Evolutionary conservation across 2,329 filamentous ascomycete species (phyloP).

Genomic region (Tolypocladium tropicale): DNA sequence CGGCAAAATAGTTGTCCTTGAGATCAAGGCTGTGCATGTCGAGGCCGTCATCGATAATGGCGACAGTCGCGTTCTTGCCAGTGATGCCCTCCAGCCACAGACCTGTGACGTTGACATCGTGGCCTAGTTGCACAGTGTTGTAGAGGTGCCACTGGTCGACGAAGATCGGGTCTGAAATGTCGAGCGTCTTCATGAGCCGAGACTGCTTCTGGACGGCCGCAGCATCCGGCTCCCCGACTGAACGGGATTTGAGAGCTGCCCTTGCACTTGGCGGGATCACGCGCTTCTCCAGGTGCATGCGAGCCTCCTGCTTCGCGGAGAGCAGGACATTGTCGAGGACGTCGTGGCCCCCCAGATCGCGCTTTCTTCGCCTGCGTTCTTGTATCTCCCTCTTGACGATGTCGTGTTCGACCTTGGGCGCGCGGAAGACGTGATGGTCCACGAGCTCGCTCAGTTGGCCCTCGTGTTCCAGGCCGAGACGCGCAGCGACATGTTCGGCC

Average conservation of each 20-base stretch:
- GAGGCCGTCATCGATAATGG: constrained; percentile 90
- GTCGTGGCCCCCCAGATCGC: constrained; percentile 40
- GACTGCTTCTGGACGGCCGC: constrained; percentile 47
- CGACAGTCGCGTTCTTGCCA: constrained; percentile 78
- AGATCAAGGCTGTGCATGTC: constrained; percentile 94
- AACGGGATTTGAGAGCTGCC: constrained; percentile 12
- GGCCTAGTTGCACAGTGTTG: constrained; percentile 69
- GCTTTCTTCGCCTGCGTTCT: constrained; percentile 50
- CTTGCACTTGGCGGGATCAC: constrained; percentile 29
- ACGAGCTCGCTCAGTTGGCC: constrained; percentile 68
- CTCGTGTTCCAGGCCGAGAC: constrained; percentile 69
- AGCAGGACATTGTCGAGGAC: constrained; percentile 66
- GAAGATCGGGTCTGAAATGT: constrained; percentile 85
- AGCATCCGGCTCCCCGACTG: constrained; percentile 9
- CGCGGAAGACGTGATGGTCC: constrained; percentile 77
- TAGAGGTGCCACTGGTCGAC: constrained; percentile 90
- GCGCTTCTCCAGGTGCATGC: constrained; percentile 43
- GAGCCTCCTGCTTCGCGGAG: constrained; percentile 60
- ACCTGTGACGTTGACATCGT: constrained; percentile 94
- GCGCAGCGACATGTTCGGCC: constrained; percentile 58
- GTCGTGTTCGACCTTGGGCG: constrained; percentile 52
- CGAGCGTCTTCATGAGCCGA: constrained; percentile 53
- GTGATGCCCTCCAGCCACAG: constrained; percentile 88
- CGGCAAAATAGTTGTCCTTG: constrained; percentile 85
- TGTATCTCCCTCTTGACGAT: constrained; percentile 44